Evolutionary conservation across 2,329 filamentous ascomycete genomes (phyloP), one percentile per base, ranked within the genome.

Genomic region (Septoria petroselini): DNA sequence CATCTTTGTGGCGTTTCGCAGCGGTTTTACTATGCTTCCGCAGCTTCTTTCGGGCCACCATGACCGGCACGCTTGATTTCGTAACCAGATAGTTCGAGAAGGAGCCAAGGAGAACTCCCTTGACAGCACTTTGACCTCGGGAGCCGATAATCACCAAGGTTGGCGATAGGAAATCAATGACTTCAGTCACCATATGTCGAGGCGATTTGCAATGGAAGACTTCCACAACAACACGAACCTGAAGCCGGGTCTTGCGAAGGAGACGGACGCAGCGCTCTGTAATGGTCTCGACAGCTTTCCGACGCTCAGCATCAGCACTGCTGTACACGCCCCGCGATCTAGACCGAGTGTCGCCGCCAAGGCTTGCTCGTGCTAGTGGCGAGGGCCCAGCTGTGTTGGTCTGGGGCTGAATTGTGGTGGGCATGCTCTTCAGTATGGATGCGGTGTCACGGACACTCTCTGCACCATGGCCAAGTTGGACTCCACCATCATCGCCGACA

Each of bases 131-230:
- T 57, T 91, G 82, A 23, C 93, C 93, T 61, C 93, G 80, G 55
- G 90, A 95, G 41, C 93, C 93, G 51, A 97, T 81, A 59, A 98
- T 89, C 15, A 96, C 91, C 52, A 98, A 75, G 1, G 91, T 97
- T 3, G 93, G 93, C 58, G 86, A 87, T 44, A 97, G 80, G 57
- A 88, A 81, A 68, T 98, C 93, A 69, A 98, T 97, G 60, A 96
- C 90, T 74, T 97, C 93, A 0, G 90, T 95, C 57, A 98, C 90
- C 74, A 97, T 79, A 68, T 96, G 91, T 69, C 93, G 91, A 3
- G 93, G 90, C 64, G 88, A 96, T 77, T 96, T 97, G 83, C 93
- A 97, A 71, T 97, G 93, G 59, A 98, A 85, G 21, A 97, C 91
- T 71, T 98, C 93, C 27, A 98, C 85, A 42, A 95, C 89, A 40